Evolutionary conservation across 257 asterid genomes (phyloP), one percentile per base, ranked within the genome.

Genomic region (Nemophila menziesii): DNA sequence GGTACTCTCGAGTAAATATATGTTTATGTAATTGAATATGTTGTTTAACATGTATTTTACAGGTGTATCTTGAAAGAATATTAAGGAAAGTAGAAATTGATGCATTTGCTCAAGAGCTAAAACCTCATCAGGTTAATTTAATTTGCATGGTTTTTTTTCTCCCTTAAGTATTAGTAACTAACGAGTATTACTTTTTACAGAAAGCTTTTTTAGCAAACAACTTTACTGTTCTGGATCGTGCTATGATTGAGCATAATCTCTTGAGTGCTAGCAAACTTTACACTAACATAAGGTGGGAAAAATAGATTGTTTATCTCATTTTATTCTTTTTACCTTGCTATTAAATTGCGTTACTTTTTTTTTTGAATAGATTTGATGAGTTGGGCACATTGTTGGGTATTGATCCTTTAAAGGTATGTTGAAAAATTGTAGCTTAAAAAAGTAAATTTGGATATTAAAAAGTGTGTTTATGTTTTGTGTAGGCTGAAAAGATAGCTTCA

Each of bases 401-500:
- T 63, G 84, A 85, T 69, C 92, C 97, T 44, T 84, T 24, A 46
- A 87, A 83, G 97, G 95, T 87, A n/a, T n/a, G n/a, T n/a, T n/a
- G n/a, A n/a, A n/a, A n/a, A n/a, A n/a, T n/a, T n/a, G n/a, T n/a
- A n/a, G n/a, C n/a, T n/a, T n/a, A n/a, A n/a, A n/a, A n/a, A n/a
- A n/a, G n/a, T n/a, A n/a, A n/a, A 29, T 29, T 29, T 29, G 6
- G 6, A 5, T 38, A n/a, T 38, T 9, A 37, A 11, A 13, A 13
- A 8, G 7, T n/a, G 2, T 5, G 9, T 38, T 5, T 38, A 16
- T 41, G 9, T 20, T 41, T 26, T 51, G 34, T 55, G 59, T 78
- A 90, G 98, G 98, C 96, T 57, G 96, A 90, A 72, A 85, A 90
- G 68, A 81, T 90, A 68, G 98, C 98, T 52, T 90, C 98, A 46